Conservation (phyloP, 2,329 filamentous ascomycete species). For the Alternaria postmessia region DNA sequence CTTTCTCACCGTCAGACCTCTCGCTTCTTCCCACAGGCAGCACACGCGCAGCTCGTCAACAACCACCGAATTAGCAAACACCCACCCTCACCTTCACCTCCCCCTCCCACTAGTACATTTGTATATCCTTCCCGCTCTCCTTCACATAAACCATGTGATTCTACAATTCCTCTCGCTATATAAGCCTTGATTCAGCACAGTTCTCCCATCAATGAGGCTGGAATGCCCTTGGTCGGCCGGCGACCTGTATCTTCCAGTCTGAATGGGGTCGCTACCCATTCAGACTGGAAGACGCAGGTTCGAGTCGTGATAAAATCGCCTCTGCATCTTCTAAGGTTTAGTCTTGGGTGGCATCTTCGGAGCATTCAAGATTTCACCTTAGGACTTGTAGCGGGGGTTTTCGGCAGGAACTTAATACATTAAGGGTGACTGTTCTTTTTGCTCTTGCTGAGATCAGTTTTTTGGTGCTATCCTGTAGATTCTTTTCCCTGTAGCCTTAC, state of each 20-base stretch:
- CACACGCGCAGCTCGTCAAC: neutral
- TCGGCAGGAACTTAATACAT: neutral
- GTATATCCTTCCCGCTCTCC: too few relatives aligned
- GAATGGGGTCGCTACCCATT: neutral
- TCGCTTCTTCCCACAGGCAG: neutral
- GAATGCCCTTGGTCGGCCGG: neutral
- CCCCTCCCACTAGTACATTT: neutral
- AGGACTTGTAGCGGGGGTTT: neutral
- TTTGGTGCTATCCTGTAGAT: neutral
- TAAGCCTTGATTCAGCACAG: neutral
- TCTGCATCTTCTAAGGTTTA: neutral
- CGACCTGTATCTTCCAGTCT: neutral
- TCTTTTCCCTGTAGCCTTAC: neutral
- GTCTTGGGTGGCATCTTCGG: neutral
- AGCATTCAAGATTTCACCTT: neutral
- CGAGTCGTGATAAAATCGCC: slow-evolving; percentile 3
- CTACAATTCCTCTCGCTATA: neutral
- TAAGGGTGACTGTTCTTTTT: slow-evolving; percentile 3
- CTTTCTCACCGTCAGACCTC: neutral
- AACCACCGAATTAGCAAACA: neutral
- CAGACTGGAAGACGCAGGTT: neutral
- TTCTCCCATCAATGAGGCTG: neutral
- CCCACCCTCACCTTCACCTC: slow-evolving; percentile 1
- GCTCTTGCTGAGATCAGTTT: neutral
- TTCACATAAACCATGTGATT: neutral